A percentile compares a stretch with the other conserved stretches of the same genome.
Conservation (phyloP, 2,329 filamentous ascomycete genomes). For the Colletotrichum sp. region DNA sequence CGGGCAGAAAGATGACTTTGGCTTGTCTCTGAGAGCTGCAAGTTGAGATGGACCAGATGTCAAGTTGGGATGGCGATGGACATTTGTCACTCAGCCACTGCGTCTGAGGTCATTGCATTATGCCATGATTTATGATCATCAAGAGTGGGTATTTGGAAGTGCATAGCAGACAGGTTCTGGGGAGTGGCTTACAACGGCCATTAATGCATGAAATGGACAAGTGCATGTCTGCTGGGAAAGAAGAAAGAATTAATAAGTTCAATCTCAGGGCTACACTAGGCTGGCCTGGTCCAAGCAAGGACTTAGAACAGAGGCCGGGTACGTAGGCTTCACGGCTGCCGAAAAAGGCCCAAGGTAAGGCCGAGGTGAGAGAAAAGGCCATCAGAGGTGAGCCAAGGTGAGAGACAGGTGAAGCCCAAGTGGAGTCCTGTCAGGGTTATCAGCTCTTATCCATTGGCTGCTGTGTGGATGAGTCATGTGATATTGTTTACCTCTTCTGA, state of each 20-base stretch:
- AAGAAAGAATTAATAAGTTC: neutral
- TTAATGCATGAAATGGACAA: neutral
- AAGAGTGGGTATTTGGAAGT: neutral
- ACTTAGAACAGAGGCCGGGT: neutral
- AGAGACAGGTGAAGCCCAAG: neutral
- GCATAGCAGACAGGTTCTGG: neutral
- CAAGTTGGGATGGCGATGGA: neutral
- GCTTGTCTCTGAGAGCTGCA: neutral
- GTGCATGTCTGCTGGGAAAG: neutral
- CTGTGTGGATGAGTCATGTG: neutral
- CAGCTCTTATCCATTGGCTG: neutral
- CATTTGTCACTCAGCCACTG: neutral
- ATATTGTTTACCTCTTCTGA: neutral
- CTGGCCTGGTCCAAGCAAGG: neutral
- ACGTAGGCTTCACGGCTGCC: neutral
- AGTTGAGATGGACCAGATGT: neutral
- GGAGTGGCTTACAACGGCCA: neutral
- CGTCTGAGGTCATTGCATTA: neutral
- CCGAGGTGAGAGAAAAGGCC: neutral
- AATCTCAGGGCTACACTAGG: neutral
- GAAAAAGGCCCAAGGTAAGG: neutral
- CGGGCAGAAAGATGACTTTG: neutral
- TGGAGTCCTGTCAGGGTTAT: neutral
- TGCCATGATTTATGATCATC: neutral
- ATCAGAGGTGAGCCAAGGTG: neutral